These are phyloP conservation scores for Populus hybrid DNA, from an alignment of 441 rosid genomes.

Conservation along the genomic window DNA sequence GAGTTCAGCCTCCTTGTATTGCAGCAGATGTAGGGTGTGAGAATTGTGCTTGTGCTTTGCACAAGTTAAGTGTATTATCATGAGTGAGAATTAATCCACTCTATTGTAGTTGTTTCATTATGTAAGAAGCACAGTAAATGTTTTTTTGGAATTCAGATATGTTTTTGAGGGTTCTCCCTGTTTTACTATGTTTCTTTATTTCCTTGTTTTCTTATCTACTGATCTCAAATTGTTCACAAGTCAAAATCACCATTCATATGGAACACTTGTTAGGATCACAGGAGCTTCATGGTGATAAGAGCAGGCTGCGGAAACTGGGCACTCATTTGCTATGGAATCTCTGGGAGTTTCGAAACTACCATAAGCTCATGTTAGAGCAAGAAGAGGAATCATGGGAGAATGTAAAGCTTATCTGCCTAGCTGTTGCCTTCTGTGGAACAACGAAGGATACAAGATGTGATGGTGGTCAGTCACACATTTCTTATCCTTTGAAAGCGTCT, in stretches of 20 bases:
- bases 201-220: background rate
- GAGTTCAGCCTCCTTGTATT: slow-evolving; percentile 52
- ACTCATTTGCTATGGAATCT: background rate
- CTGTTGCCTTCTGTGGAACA: too few species aligned
- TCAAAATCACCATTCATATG: background rate
- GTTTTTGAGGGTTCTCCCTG: background rate
- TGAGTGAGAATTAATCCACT: slow-evolving; percentile 10
- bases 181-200: background rate
- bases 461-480: too few species aligned
- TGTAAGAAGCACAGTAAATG: slow-evolving; percentile 13
- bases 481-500: too few species aligned
- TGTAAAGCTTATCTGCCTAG: too few species aligned
- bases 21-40: slow-evolving; percentile 57
- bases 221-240: background rate
- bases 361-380: too few species aligned
- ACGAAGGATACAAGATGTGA: too few species aligned
- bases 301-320: background rate
- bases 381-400: too few species aligned
- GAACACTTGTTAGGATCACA: too few species aligned
- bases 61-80: slow-evolving; percentile 35
- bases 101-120: slow-evolving; percentile 9
- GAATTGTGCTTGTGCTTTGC: slow-evolving; percentile 64
- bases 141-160: background rate
- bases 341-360: background rate
- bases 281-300: too few species aligned